Evolutionary conservation across 208 protist species (phyloP).

Genomic region (Borovskyia barvae): DNA sequence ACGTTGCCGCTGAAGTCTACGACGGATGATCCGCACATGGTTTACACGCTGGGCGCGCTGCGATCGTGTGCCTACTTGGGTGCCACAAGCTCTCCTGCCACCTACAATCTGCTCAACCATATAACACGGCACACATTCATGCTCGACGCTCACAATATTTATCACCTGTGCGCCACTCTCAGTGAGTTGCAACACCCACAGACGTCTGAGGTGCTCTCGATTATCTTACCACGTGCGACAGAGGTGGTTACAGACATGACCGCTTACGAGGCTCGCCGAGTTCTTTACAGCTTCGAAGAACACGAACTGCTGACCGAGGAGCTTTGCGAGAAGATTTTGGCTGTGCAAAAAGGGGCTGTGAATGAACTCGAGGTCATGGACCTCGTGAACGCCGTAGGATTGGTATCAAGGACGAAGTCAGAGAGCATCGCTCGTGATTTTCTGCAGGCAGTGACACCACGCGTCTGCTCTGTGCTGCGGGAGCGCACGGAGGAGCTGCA

Average conservation of each 20-base stretch:
- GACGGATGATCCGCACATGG: conserved; percentile 75
- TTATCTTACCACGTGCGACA: conserved; percentile 56
- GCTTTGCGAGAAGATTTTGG: conserved; percentile 22
- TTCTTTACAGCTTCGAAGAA: conserved; percentile 38
- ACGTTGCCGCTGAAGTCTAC: conserved; percentile 64
- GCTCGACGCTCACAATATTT: conserved; percentile 57
- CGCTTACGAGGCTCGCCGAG: conserved; percentile 32
- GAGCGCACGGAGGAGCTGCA: conserved; percentile 21
- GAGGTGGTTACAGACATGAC: conserved; percentile 56
- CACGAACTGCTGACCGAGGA: conserved; percentile 27
- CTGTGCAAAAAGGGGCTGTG: conserved; percentile 30
- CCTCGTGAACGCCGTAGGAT: conserved; percentile 19
- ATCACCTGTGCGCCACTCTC: conserved; percentile 37
- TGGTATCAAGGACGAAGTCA: neutral
- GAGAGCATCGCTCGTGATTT: conserved; percentile 21
- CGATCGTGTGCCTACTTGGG: conserved; percentile 64
- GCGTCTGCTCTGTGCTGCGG: conserved; percentile 33
- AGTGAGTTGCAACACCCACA: conserved; percentile 53
- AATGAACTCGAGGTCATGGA: conserved; percentile 27
- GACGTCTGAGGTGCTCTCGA: conserved; percentile 43
- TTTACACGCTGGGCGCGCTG: conserved; percentile 44
- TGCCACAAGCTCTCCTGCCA: conserved; percentile 31
- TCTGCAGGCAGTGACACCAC: conserved; percentile 28
- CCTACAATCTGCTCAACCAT: conserved; percentile 77
- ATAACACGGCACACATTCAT: conserved; percentile 69